phyloP scores from a whole-genome alignment of 352 stramenopile genomes.

The Elongisporangium undulatum region DNA sequence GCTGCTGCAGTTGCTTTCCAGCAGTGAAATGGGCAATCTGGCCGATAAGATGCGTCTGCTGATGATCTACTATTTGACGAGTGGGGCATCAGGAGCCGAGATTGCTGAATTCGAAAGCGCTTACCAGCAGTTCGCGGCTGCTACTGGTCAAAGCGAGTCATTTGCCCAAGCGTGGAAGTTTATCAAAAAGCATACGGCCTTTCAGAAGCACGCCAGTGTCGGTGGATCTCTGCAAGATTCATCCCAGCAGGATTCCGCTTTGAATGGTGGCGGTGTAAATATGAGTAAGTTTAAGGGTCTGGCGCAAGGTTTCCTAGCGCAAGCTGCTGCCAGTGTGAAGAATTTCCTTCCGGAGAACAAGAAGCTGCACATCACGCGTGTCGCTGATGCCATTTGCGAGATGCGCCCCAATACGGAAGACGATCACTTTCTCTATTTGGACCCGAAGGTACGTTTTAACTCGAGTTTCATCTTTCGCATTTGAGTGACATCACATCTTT shows the following conservation, averaged over 20 bases:
- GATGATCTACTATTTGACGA: slow-evolving; percentile 88
- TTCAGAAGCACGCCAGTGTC: slow-evolving; percentile 76
- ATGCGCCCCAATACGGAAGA: slow-evolving; percentile 78
- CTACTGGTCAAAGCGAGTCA: slow-evolving; percentile 25
- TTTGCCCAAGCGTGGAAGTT: slow-evolving; percentile 70
- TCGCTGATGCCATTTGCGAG: slow-evolving; percentile 79
- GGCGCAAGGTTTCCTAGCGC: slow-evolving; percentile 72
- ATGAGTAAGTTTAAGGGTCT: slow-evolving; percentile 85
- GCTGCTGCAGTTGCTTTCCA: slow-evolving; percentile 63
- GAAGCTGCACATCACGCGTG: slow-evolving; percentile 80
- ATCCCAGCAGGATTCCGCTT: slow-evolving; percentile 7
- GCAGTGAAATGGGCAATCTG: slow-evolving; percentile 55
- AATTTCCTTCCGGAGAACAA: slow-evolving; percentile 88
- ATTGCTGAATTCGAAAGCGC: slow-evolving; percentile 73
- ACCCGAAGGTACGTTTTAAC: slow-evolving; percentile 58
- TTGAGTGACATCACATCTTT: background rate
- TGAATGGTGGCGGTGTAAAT: slow-evolving; percentile 33
- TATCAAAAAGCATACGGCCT: slow-evolving; percentile 77
- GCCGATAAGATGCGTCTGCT: slow-evolving; percentile 82
- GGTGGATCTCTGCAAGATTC: slow-evolving; percentile 34
- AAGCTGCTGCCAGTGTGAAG: slow-evolving; percentile 81
- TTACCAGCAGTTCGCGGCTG: slow-evolving; percentile 51
- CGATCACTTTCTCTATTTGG: slow-evolving; percentile 79
- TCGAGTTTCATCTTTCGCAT: background rate
- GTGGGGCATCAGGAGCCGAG: slow-evolving; percentile 54